Evolutionary conservation across 441 rosid genomes (phyloP).

Genomic region (Populus hybrid): DNA sequence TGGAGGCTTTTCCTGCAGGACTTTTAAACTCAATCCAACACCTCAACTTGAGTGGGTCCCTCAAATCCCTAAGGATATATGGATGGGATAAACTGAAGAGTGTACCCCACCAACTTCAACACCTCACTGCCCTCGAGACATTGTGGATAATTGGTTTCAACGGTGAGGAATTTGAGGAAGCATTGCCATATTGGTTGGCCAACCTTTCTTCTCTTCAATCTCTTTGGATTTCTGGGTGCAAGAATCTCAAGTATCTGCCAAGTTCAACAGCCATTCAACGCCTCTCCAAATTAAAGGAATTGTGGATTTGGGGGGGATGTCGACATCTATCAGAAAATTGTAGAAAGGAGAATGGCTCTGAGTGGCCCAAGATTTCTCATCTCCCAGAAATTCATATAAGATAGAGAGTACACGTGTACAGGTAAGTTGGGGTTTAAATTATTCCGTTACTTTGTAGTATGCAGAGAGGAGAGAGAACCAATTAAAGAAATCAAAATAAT

Average conservation of each 20-base stretch:
- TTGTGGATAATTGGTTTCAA: background rate
- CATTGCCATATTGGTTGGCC: constrained; percentile 18
- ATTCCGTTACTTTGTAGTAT: no score
- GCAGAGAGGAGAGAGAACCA: no score
- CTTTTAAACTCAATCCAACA: constrained; percentile 15
- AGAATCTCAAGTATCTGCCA: background rate
- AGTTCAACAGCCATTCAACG: no score
- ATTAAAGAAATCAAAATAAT: no score
- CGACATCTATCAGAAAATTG: no score
- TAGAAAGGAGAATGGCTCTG: no score
- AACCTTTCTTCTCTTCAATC: constrained; percentile 15
- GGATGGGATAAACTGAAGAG: constrained; percentile 20
- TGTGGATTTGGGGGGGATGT: no score
- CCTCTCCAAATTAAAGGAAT: no score
- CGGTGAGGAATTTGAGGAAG: background rate
- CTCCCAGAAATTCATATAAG: accelerated
- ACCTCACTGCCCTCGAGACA: constrained; percentile 9
- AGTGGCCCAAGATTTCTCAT: no score
- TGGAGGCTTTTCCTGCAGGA: background rate
- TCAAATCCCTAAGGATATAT: background rate
- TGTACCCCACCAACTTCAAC: constrained; percentile 20
- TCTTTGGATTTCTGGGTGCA: no score
- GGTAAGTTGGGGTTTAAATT: no score
- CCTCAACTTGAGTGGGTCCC: background rate
- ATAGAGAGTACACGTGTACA: no score